Conservation (phyloP, 2,329 filamentous ascomycete genomes). For the Allantophomopsis lycopodina region DNA sequence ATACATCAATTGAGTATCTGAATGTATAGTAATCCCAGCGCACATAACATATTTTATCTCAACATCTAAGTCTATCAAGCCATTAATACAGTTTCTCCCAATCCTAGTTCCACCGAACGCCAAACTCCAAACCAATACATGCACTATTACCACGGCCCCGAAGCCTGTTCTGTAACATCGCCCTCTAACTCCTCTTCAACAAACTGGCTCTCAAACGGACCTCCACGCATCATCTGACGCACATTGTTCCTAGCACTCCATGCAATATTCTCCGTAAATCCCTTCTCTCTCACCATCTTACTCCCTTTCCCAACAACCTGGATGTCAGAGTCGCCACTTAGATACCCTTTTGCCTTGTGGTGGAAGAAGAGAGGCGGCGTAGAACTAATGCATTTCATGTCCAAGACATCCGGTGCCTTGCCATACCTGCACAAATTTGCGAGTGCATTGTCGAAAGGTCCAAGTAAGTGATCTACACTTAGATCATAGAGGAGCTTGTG, state of each 20-base stretch:
- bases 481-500: slow-evolving; percentile 50
- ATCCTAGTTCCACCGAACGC: too few species aligned
- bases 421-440: slow-evolving; percentile 17
- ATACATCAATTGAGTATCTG: too few species aligned
- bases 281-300: slow-evolving; percentile 12
- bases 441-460: slow-evolving; percentile 20
- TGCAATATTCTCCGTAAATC: slow-evolving; percentile 19
- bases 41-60: too few species aligned
- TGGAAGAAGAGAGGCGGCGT: slow-evolving; percentile 22
- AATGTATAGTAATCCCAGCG: too few species aligned
- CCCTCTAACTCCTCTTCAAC: not conserved
- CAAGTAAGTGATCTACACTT: slow-evolving; percentile 22
- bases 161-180: too few species aligned
- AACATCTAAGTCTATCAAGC: too few species aligned
- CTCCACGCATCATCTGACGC: slow-evolving; percentile 12
- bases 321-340: slow-evolving; percentile 19
- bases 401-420: slow-evolving; percentile 10
- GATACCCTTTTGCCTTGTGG: slow-evolving; percentile 16
- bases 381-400: slow-evolving; percentile 18
- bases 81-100: too few species aligned
- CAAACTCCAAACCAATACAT: too few species aligned
- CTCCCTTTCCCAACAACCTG: slow-evolving; percentile 8
- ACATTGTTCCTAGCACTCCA: slow-evolving; percentile 20
- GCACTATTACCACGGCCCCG: too few species aligned
- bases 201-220: not conserved